phyloP scores from a whole-genome alignment of 179 eudicot genomes.

The Vitellaria paradoxa region DNA sequence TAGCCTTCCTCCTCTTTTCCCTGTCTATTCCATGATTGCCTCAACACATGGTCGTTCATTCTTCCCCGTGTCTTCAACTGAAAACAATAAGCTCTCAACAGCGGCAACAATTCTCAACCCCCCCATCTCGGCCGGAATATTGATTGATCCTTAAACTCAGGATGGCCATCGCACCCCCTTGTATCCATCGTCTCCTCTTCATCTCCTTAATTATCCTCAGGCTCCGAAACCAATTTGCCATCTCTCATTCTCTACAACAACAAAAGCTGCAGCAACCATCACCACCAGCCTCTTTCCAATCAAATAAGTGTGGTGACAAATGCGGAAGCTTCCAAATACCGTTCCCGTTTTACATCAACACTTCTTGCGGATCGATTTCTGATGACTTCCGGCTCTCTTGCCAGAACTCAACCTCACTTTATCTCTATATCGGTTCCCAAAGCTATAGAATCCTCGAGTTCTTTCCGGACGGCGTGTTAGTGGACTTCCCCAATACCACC shows the following conservation, averaged over 20 bases:
- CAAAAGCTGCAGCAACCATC: too few relatives aligned
- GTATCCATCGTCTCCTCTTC: background rate
- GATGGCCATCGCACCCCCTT: background rate
- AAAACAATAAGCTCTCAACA: too few relatives aligned
- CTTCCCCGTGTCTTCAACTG: too few relatives aligned
- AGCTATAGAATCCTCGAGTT: slow-evolving; percentile 57
- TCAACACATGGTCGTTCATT: too few relatives aligned
- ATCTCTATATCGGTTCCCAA: slow-evolving; percentile 36
- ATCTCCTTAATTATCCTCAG: background rate
- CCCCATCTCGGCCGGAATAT: too few relatives aligned
- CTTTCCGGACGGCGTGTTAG: slow-evolving; percentile 58
- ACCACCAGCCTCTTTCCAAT: background rate
- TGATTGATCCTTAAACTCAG: background rate
- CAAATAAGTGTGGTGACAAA: slow-evolving; percentile 32
- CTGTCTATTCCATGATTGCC: too few relatives aligned
- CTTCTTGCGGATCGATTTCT: slow-evolving; percentile 28
- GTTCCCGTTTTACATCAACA: slow-evolving; percentile 40
- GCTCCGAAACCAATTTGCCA: background rate
- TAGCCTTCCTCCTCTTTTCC: too few relatives aligned
- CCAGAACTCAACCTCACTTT: slow-evolving; percentile 47
- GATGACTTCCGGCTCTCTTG: slow-evolving; percentile 56
- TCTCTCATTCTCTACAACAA: background rate
- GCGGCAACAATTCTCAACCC: too few relatives aligned
- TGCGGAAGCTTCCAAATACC: slow-evolving; percentile 37
- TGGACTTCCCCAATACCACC: slow-evolving; percentile 46